Percentiles rank a stretch among this genome's conserved stretches.
phyloP scores from a whole-genome alignment of 192 early-diverging fungal species.

The Mortierella claussenii region DNA sequence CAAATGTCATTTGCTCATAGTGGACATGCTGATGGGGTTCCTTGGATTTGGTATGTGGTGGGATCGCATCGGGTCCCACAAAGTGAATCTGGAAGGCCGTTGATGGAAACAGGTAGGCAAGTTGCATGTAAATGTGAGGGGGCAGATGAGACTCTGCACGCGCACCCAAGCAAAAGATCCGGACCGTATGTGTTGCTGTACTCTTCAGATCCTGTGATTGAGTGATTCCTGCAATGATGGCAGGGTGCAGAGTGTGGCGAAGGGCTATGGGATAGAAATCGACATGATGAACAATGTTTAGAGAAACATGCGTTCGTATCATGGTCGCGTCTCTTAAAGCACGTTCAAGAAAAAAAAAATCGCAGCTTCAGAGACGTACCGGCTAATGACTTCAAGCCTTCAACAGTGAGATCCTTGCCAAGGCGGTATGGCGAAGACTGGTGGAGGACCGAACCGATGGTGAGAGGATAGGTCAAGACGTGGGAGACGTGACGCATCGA shows the following conservation, averaged over 20 bases:
- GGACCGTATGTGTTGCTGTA: constrained; percentile 62
- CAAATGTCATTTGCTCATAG: constrained; percentile 73
- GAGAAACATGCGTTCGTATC: not conserved
- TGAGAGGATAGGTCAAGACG: constrained; percentile 81
- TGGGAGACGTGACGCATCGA: constrained; percentile 85
- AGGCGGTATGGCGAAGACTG: constrained; percentile 77
- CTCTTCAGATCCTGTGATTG: constrained; percentile 36
- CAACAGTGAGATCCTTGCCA: constrained; percentile 70
- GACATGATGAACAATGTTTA: not conserved
- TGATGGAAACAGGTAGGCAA: constrained; percentile 76
- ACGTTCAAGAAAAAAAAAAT: not conserved
- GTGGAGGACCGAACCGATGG: constrained; percentile 78
- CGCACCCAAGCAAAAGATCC: constrained; percentile 76
- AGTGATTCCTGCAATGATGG: constrained; percentile 43
- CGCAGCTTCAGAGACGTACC: constrained; percentile 45
- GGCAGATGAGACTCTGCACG: constrained; percentile 81
- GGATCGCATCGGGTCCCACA: constrained; percentile 79
- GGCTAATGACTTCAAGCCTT: constrained; percentile 79
- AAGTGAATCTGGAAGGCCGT: constrained; percentile 83
- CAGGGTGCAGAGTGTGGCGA: constrained; percentile 49
- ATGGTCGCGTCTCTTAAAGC: no score
- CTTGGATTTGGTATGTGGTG: constrained; percentile 49
- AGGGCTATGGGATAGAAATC: constrained; percentile 16
- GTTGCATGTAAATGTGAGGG: constrained; percentile 78
- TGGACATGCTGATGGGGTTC: constrained; percentile 41